Conservation (phyloP, 2,329 filamentous ascomycete species). For the Madurella mycetomatis region DNA sequence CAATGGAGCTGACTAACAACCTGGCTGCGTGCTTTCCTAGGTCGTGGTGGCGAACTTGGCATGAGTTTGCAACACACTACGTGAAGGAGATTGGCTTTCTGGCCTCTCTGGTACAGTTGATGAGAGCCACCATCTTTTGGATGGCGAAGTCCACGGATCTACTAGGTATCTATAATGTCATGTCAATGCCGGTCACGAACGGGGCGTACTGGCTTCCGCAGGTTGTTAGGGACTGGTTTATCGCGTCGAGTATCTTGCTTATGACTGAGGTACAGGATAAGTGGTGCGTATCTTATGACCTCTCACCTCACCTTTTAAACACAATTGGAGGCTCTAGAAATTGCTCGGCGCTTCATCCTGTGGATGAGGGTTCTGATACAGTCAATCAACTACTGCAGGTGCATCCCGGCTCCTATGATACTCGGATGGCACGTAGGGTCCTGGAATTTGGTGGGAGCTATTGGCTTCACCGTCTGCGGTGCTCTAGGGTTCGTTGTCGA, state of each 20-base stretch:
- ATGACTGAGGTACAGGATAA: constrained; percentile 62
- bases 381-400: constrained; percentile 27
- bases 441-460: constrained; percentile 60
- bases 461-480: constrained; percentile 61
- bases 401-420: constrained; percentile 48
- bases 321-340: no score
- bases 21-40: constrained; percentile 24
- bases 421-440: constrained; percentile 64
- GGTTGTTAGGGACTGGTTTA: constrained; percentile 61
- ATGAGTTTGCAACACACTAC: constrained; percentile 57
- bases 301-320: neutral
- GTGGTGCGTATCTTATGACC: constrained; percentile 38
- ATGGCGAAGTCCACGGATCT: constrained; percentile 58
- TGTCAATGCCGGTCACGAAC: constrained; percentile 44
- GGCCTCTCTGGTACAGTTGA: constrained; percentile 51
- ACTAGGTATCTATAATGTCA: constrained; percentile 48
- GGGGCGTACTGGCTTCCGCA: constrained; percentile 60
- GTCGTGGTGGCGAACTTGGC: constrained; percentile 56
- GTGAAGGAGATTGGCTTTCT: constrained; percentile 59
- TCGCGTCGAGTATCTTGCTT: constrained; percentile 54
- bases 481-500: constrained; percentile 47
- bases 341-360: no score
- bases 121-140: constrained; percentile 61
- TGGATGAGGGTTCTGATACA: no score
- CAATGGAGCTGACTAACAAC: neutral